A percentile compares a stretch with the other conserved stretches of the same genome.
phyloP scores from a whole-genome alignment of 768 basidiomycete species.

The Heimioporus sp. region DNA sequence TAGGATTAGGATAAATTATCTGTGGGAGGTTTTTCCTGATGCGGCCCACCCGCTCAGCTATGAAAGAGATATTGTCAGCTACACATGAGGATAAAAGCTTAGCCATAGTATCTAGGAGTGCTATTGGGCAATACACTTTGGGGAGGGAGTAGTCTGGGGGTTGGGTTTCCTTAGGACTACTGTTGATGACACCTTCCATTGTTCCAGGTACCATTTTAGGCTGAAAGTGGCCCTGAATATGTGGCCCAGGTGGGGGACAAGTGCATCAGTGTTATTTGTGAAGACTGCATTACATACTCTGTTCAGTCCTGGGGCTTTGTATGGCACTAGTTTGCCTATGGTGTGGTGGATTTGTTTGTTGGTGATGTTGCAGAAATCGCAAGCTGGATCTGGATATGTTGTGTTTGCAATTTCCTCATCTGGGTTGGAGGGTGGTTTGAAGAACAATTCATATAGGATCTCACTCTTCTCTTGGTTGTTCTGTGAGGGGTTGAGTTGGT shows the following conservation, averaged over 20 bases:
- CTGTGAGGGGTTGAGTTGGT: not conserved
- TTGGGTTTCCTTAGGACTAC: slow-evolving; percentile 36
- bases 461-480: slow-evolving; percentile 23
- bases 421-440: slow-evolving; percentile 7
- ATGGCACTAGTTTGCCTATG: slow-evolving; percentile 6
- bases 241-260: slow-evolving; percentile 7
- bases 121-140: slow-evolving; percentile 15
- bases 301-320: slow-evolving; percentile 25
- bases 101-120: too few species aligned
- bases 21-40: too few species aligned
- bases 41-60: too few species aligned
- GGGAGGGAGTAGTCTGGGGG: slow-evolving; percentile 32
- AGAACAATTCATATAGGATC: slow-evolving; percentile 20
- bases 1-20: too few species aligned
- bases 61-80: too few species aligned
- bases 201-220: slow-evolving; percentile 1
- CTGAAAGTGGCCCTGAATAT: slow-evolving; percentile 13
- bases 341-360: slow-evolving; percentile 3
- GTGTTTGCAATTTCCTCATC: too few species aligned
- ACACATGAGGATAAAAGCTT: too few species aligned
- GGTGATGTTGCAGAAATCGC: slow-evolving; percentile 2
- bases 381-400: slow-evolving; percentile 4
- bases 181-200: slow-evolving; percentile 26
- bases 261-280: slow-evolving; percentile 4
- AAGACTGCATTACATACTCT: slow-evolving; percentile 23